Percentiles rank a stretch among this genome's conserved stretches.
phyloP scores from a whole-genome alignment of 2,329 filamentous ascomycete species.

The Colletotrichum sp. region DNA sequence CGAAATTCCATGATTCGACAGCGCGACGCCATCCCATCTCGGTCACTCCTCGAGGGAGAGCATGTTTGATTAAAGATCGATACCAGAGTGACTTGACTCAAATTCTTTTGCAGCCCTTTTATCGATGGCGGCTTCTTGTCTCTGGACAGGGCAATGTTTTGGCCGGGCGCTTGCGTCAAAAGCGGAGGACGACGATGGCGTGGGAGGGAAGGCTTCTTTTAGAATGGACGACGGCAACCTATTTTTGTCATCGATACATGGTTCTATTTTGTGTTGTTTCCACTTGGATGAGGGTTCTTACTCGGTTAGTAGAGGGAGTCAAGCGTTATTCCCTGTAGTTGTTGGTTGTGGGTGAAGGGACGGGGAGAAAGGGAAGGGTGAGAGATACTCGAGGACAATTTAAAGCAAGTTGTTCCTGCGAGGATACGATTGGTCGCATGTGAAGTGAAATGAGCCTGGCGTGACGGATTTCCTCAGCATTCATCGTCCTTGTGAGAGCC shows the following conservation, averaged over 20 bases:
- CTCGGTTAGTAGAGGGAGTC: background rate
- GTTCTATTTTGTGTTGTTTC: conserved; percentile 12
- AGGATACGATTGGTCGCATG: background rate
- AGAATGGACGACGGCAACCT: background rate
- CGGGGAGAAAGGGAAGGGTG: background rate
- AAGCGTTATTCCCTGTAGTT: background rate
- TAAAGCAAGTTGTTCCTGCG: background rate
- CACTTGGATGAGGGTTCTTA: conserved; percentile 12
- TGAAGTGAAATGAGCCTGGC: background rate
- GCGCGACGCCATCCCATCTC: conserved; percentile 17
- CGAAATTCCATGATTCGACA: conserved; percentile 34
- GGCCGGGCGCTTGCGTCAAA: background rate
- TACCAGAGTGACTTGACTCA: conserved; percentile 20
- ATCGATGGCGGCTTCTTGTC: background rate
- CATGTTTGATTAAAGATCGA: conserved; percentile 22
- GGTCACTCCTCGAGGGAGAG: background rate
- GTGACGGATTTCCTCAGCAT: background rate
- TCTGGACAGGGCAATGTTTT: background rate
- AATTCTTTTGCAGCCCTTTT: conserved; percentile 7
- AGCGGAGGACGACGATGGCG: background rate
- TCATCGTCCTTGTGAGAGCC: background rate
- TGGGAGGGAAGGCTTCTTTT: background rate
- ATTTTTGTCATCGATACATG: background rate
- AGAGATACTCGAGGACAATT: background rate
- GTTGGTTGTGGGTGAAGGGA: background rate